A percentile compares a stretch with the other conserved stretches of the same genome.
Conservation (phyloP, 192 early-diverging fungal genomes). For the Tieghemiomyces parasiticus region DNA sequence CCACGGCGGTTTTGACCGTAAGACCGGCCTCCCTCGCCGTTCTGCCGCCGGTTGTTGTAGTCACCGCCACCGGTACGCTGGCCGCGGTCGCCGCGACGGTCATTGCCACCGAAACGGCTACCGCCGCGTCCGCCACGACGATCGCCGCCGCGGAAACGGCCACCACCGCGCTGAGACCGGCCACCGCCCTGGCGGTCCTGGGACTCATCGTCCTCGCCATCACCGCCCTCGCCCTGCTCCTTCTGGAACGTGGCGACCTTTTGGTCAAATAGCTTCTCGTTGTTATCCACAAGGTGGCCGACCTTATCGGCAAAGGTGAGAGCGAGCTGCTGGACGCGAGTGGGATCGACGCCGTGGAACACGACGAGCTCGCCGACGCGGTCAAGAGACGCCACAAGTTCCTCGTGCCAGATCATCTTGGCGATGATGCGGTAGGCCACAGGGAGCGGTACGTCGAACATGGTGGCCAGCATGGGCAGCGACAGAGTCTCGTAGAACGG, state of each 20-base stretch:
- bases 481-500: slow-evolving; percentile 82
- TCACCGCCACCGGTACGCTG: neutral
- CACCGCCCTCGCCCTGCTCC: slow-evolving; percentile 15
- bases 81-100: neutral
- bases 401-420: slow-evolving; percentile 90
- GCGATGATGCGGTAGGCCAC: slow-evolving; percentile 63
- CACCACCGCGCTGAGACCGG: slow-evolving; percentile 16
- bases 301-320: slow-evolving; percentile 82
- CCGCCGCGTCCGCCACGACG: slow-evolving; percentile 13
- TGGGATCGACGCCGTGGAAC: slow-evolving; percentile 58
- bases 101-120: neutral
- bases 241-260: slow-evolving; percentile 33
- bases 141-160: slow-evolving; percentile 12
- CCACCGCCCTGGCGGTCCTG: slow-evolving; percentile 23
- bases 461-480: slow-evolving; percentile 60
- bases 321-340: slow-evolving; percentile 71
- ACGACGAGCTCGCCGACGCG: slow-evolving; percentile 66
- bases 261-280: slow-evolving; percentile 80
- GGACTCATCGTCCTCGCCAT: slow-evolving; percentile 16
- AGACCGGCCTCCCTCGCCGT: neutral
- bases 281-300: slow-evolving; percentile 65
- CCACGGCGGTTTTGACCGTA: neutral
- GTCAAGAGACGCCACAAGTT: slow-evolving; percentile 79
- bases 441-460: slow-evolving; percentile 67
- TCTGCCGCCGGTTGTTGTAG: neutral